A percentile compares a stretch with the other conserved stretches of the same genome.
phyloP scores from a whole-genome alignment of 1,284 basidiomycete species.

The Phylloboletellus chloephorus region DNA sequence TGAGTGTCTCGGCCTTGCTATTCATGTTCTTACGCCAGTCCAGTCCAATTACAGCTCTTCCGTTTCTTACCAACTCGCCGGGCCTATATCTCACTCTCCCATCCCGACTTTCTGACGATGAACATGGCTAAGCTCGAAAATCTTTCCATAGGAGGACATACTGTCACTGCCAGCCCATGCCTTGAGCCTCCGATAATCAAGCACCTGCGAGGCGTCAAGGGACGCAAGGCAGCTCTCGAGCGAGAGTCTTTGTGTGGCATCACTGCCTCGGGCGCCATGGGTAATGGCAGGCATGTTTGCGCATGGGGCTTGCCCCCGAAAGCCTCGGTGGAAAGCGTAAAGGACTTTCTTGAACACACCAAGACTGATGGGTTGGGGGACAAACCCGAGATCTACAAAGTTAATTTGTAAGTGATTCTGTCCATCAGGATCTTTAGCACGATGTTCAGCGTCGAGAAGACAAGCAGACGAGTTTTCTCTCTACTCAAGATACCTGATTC shows the following conservation, averaged over 20 bases:
- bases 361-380: slow-evolving; percentile 38
- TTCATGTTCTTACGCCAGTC: slow-evolving; percentile 10
- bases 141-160: slow-evolving; percentile 39
- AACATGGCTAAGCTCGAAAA: slow-evolving; percentile 41
- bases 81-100: slow-evolving; percentile 50
- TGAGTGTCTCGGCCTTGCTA: slow-evolving; percentile 25
- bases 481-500: slow-evolving; percentile 49
- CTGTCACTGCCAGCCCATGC: slow-evolving; percentile 18
- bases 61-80: slow-evolving; percentile 53
- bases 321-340: slow-evolving; percentile 34
- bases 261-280: slow-evolving; percentile 49
- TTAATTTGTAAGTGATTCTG: slow-evolving; percentile 43
- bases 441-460: slow-evolving; percentile 24
- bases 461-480: slow-evolving; percentile 38
- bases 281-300: slow-evolving; percentile 49
- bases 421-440: neutral
- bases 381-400: slow-evolving; percentile 40
- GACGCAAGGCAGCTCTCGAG: slow-evolving; percentile 37
- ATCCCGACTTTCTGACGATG: slow-evolving; percentile 39
- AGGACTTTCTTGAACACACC: slow-evolving; percentile 40
- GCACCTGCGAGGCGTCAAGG: slow-evolving; percentile 40
- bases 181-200: slow-evolving; percentile 16
- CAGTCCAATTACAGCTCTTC: slow-evolving; percentile 57
- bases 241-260: slow-evolving; percentile 33
- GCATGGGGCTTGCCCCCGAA: slow-evolving; percentile 57